Evolutionary conservation across 2,329 filamentous ascomycete genomes (phyloP).

Genomic region (Botrytis hyacinthi): DNA sequence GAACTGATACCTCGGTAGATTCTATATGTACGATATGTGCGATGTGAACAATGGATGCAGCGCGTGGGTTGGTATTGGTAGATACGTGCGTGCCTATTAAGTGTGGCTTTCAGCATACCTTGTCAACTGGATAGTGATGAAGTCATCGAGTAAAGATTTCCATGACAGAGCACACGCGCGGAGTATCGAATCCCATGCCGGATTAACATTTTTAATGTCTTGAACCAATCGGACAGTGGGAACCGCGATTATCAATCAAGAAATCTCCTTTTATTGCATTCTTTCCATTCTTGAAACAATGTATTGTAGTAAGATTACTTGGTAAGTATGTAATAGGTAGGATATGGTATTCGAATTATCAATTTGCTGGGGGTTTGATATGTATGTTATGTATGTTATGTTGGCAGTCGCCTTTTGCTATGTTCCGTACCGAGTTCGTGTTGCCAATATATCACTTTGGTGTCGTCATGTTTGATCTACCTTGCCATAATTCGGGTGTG

Average conservation of each 20-base stretch:
- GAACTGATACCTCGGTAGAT: background rate
- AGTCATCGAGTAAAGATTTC: slow-evolving; percentile 1
- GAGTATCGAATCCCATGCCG: background rate
- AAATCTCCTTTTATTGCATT: background rate
- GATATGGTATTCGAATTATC: background rate
- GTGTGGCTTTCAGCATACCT: background rate
- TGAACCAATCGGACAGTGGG: background rate
- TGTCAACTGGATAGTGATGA: background rate
- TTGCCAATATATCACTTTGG: background rate
- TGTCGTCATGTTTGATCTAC: slow-evolving; percentile 3
- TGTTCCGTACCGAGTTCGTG: background rate
- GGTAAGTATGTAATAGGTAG: background rate
- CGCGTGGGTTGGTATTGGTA: background rate
- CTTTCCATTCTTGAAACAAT: slow-evolving; percentile 8
- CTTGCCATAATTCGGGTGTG: too few relatives aligned
- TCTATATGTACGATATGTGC: background rate
- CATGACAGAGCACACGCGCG: background rate
- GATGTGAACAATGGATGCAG: background rate
- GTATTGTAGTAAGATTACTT: background rate
- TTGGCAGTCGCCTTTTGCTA: background rate
- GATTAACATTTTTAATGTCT: background rate
- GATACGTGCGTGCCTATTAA: background rate
- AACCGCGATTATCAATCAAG: slow-evolving; percentile 5
- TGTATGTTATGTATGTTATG: background rate
- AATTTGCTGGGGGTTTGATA: background rate